These are phyloP conservation scores for Maudiozyma saulgeensis DNA, from an alignment of 805 yeast species.

Conservation along the genomic window DNA sequence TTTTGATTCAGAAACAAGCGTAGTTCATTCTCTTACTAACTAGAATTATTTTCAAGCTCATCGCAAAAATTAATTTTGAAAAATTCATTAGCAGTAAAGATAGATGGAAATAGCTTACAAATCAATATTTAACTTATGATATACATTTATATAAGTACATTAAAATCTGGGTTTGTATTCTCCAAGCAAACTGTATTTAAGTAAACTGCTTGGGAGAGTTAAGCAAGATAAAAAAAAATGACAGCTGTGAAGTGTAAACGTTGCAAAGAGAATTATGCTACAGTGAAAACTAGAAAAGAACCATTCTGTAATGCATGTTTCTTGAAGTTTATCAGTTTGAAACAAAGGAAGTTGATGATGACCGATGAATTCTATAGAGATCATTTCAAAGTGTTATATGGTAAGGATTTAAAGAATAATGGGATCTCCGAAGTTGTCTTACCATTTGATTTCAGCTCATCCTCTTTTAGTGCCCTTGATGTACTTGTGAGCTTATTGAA, in stretches of 20 bases:
- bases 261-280: conserved; percentile 14
- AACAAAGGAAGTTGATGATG: conserved; percentile 71
- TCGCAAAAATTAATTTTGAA: too few species aligned
- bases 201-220: too few species aligned
- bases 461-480: conserved; percentile 63
- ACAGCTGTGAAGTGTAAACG: conserved; percentile 14
- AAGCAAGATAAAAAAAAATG: not conserved
- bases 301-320: conserved; percentile 44
- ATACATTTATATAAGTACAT: too few species aligned
- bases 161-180: too few species aligned
- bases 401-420: conserved; percentile 22
- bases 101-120: too few species aligned
- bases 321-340: conserved; percentile 59
- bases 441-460: conserved; percentile 51
- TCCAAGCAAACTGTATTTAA: too few species aligned
- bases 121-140: too few species aligned
- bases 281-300: conserved; percentile 25
- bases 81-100: too few species aligned
- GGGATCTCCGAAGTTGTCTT: conserved; percentile 37
- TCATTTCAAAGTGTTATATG: conserved; percentile 39
- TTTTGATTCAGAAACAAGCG: too few species aligned
- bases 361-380: conserved; percentile 60
- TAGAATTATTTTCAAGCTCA: too few species aligned
- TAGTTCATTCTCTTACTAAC: too few species aligned
- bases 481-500: conserved; percentile 48